Base-by-base conservation (phyloP, 208 protist species). In the Phytomonas francai region DNA sequence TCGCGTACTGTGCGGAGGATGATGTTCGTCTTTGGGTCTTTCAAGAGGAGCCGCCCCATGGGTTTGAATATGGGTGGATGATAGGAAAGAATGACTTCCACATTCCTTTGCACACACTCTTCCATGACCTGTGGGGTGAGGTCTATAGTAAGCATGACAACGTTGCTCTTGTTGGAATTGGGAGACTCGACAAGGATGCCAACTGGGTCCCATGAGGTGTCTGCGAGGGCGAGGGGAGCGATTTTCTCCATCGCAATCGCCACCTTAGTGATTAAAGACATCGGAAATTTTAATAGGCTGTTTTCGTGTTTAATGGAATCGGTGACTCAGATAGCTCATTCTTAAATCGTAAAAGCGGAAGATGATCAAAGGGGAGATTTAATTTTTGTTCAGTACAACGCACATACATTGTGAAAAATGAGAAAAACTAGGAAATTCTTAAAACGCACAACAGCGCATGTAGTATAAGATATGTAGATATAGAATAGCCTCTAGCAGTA, bases 201-300 rank as follows among this genome's bases (percentile, higher is more conserved):
- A 29, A 98, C 95, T 70, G 97, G 97, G 71, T 98, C 95, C 93
- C 95, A 98, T 29, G 88, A 91, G 51, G 76, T 70, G 66, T 97
- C 92, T 12, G 95, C 95, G 22, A 96, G 81, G 11, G 71, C 70
- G 32, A 97, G 85, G 39, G 94, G 92, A 16, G 91, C 93, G 54
- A 96, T 85, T 63, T 85, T 68, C 36, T 73, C 74, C 90, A 97
- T 95, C 36, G 72, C 89, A 30, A 32, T 66, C 49, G 74, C 75
- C 19, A 95, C 86, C 30, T 78, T 72, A 34, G 57, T 62, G 66
- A 93, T 78, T 61, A 90, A 80, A 36, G 75, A 71, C 72, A 81
- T 73, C 60, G 33, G 33, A 29, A 65, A 49, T 61, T 5, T 56
- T 6, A 58, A 49, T 60, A 59, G 19, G 70, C n/a, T 12, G 32